Percentiles rank a stretch among this genome's conserved stretches.
Conservation (phyloP, 2,329 filamentous ascomycete species). For the Cladosporium sp. region DNA sequence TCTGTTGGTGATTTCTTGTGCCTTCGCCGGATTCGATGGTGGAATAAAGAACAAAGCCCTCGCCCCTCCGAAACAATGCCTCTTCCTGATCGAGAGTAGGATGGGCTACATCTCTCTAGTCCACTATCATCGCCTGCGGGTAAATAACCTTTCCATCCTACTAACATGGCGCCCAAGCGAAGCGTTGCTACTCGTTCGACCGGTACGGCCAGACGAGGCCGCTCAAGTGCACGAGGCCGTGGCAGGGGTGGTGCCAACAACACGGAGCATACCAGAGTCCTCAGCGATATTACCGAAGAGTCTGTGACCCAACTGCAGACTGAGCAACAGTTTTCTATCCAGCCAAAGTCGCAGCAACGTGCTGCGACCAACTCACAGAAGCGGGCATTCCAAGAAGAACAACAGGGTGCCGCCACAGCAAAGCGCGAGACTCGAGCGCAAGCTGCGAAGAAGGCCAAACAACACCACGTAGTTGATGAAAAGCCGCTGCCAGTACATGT, state of each 20-base stretch:
- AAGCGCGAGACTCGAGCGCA: slow-evolving; percentile 12
- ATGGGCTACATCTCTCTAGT: background rate
- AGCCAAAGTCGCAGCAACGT: background rate
- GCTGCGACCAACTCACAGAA: background rate
- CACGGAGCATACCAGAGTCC: background rate
- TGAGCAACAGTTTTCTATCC: background rate
- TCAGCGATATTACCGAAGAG: slow-evolving; percentile 14
- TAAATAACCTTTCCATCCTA: background rate
- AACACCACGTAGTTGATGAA: background rate
- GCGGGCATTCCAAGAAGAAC: background rate
- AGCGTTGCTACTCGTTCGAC: background rate
- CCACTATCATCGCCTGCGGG: background rate
- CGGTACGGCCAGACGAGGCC: background rate
- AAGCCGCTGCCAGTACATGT: background rate
- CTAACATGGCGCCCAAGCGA: slow-evolving; percentile 10
- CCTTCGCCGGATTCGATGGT: background rate
- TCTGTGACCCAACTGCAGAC: background rate
- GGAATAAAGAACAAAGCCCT: slow-evolving; percentile 6
- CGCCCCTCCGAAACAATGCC: background rate
- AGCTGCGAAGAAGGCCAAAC: background rate
- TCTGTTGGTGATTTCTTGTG: background rate
- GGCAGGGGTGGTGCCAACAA: background rate
- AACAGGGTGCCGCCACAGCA: background rate
- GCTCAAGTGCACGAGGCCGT: background rate
- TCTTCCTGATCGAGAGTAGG: background rate